Evolutionary conservation across 2,329 filamentous ascomycete species (phyloP).

Genomic region (Alternaria incomplexa): DNA sequence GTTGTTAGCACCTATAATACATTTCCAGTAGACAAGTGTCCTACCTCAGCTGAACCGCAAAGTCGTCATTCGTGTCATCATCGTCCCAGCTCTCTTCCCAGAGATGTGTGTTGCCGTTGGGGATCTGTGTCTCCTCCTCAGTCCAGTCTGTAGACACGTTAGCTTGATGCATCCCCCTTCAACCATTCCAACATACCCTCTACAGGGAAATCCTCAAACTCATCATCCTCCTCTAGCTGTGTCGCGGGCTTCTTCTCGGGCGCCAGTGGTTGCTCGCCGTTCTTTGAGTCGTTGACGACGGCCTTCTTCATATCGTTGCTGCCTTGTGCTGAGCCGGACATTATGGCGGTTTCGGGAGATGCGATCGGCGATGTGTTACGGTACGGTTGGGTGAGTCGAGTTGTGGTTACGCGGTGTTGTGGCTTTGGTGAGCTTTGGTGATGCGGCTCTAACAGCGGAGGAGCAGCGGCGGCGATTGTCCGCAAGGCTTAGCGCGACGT

Average conservation of each 20-base stretch:
- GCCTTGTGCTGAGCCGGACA: conserved; percentile 56
- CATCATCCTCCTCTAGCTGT: conserved; percentile 92
- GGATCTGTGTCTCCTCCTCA: conserved; percentile 86
- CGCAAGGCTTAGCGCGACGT: conserved; percentile 19
- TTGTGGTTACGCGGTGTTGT: conserved; percentile 1
- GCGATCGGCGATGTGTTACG: neutral
- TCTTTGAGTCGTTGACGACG: conserved; percentile 41
- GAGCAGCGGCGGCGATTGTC: conserved; percentile 20
- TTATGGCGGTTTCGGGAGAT: conserved; percentile 29
- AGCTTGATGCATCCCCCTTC: conserved; percentile 3
- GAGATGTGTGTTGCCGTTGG: conserved; percentile 78
- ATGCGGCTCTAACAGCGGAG: conserved; percentile 24
- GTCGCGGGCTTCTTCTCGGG: conserved; percentile 66
- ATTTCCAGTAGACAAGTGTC: too few relatives aligned
- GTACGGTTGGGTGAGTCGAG: neutral
- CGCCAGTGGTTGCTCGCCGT: conserved; percentile 52
- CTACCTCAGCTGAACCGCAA: conserved; percentile 91
- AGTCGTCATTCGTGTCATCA: conserved; percentile 95
- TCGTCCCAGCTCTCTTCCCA: conserved; percentile 99
- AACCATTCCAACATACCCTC: conserved; percentile 67
- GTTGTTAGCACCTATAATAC: conserved; percentile 2
- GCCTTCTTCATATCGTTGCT: conserved; percentile 50
- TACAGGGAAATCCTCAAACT: conserved; percentile 98
- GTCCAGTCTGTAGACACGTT: conserved; percentile 71
- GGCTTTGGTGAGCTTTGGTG: conserved; percentile 12